phyloP scores from a whole-genome alignment of 345 rosid genomes.

The Excoecaria cochinchinensis region DNA sequence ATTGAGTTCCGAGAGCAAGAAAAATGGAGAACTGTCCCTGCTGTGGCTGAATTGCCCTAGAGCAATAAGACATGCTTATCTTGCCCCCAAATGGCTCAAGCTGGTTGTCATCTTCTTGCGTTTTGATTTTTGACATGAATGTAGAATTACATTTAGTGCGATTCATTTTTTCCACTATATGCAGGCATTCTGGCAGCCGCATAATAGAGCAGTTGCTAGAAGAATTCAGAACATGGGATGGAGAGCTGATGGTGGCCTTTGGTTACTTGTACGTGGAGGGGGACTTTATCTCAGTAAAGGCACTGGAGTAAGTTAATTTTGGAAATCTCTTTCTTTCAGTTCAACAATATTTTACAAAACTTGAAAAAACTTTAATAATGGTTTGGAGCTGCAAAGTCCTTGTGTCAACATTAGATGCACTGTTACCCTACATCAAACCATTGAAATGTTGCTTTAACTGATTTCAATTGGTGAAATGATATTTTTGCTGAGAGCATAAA shows the following conservation, averaged over 20 bases:
- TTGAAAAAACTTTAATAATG: background rate
- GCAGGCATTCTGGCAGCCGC: conserved; percentile 97
- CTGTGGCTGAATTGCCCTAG: too few relatives aligned
- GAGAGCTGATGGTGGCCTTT: conserved; percentile 98
- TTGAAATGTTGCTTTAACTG: background rate
- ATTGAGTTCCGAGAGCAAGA: too few relatives aligned
- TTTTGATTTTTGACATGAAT: conserved; percentile 1
- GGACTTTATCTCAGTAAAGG: conserved; percentile 98
- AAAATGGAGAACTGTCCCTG: too few relatives aligned
- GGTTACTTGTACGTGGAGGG: conserved; percentile 99
- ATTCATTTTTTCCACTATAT: conserved; percentile 1
- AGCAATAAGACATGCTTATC: too few relatives aligned
- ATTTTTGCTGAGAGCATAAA: background rate
- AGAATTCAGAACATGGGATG: conserved; percentile 99
- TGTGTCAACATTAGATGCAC: background rate
- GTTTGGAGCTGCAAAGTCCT: background rate
- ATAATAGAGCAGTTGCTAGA: conserved; percentile 93
- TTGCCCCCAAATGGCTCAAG: too few relatives aligned
- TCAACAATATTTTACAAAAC: background rate
- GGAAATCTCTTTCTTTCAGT: conserved; percentile 4
- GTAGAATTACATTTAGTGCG: conserved; percentile 1
- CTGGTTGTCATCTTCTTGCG: background rate
- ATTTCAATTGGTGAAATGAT: too few relatives aligned
- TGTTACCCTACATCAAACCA: background rate
- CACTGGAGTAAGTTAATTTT: conserved; percentile 61